phyloP scores from a whole-genome alignment of 345 rosid genomes.

The Raphanus sativus region DNA sequence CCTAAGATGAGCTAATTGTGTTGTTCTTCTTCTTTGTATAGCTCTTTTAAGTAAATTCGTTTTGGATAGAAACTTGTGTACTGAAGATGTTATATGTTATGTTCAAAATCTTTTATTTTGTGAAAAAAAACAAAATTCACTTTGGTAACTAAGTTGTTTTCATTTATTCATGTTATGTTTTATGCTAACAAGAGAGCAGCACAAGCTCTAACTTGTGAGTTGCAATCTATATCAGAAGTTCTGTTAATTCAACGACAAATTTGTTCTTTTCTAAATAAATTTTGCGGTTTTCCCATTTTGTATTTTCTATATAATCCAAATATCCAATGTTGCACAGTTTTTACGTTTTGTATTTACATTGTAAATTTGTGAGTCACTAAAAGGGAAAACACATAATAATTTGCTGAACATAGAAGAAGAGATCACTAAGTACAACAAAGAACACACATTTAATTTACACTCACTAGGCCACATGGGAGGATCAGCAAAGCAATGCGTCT shows the following conservation, averaged over 20 bases:
- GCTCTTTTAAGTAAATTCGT: constrained; percentile 31
- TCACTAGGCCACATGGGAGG: too few species aligned
- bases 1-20: constrained; percentile 37
- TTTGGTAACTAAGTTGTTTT: not conserved
- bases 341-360: not conserved
- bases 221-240: not conserved
- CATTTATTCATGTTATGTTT: not conserved
- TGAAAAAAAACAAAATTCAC: not conserved
- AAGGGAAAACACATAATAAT: too few species aligned
- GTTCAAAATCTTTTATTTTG: constrained; percentile 21
- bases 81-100: constrained; percentile 5
- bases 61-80: constrained; percentile 17
- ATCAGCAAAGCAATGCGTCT: too few species aligned
- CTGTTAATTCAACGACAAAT: not conserved
- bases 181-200: not conserved
- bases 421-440: too few species aligned
- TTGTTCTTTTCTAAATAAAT: not conserved
- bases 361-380: not conserved
- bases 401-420: too few species aligned
- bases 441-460: too few species aligned
- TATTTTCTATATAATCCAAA: not conserved
- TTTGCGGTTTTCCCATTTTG: not conserved
- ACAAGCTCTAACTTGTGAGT: not conserved
- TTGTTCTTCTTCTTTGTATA: constrained; percentile 37
- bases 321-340: not conserved